These are phyloP conservation scores for Ophiostoma angusticollis DNA, from an alignment of 2,329 filamentous ascomycete genomes.

Conservation along the genomic window DNA sequence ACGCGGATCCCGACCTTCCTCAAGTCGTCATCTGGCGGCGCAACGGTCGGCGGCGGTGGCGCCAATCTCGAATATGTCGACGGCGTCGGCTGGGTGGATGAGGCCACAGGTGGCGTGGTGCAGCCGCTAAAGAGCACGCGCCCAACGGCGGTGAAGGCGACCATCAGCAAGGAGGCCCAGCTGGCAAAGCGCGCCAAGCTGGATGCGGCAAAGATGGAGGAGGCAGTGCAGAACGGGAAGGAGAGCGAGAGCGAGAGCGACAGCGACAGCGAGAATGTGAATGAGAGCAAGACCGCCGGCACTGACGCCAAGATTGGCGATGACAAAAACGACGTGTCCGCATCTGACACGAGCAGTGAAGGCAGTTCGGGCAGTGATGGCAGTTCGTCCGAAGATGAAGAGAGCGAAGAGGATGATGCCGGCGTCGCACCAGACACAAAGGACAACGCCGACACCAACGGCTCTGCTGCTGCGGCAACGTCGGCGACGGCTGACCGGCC, in stretches of 20 bases:
- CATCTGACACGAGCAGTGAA: conserved; percentile 14
- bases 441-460: conserved; percentile 10
- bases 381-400: conserved; percentile 11
- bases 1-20: conserved; percentile 74
- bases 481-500: conserved; percentile 40
- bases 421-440: conserved; percentile 9
- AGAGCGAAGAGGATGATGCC: conserved; percentile 12
- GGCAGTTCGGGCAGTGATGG: too few species aligned
- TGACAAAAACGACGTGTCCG: too few species aligned
- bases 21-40: conserved; percentile 38
- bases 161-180: conserved; percentile 13
- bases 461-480: too few species aligned
- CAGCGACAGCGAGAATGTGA: neutral
- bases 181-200: conserved; percentile 13
- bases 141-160: conserved; percentile 15
- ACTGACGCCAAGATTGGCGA: too few species aligned
- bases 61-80: conserved; percentile 53
- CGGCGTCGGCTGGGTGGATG: conserved; percentile 79
- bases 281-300: too few species aligned
- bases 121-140: conserved; percentile 36
- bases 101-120: conserved; percentile 55
- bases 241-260: conserved; percentile 12
- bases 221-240: conserved; percentile 1
- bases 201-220: conserved; percentile 9
- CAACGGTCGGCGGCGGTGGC: conserved; percentile 29